These are phyloP conservation scores for Macrolepiota dolichaula DNA, from an alignment of 768 basidiomycete genomes.

Conservation along the genomic window DNA sequence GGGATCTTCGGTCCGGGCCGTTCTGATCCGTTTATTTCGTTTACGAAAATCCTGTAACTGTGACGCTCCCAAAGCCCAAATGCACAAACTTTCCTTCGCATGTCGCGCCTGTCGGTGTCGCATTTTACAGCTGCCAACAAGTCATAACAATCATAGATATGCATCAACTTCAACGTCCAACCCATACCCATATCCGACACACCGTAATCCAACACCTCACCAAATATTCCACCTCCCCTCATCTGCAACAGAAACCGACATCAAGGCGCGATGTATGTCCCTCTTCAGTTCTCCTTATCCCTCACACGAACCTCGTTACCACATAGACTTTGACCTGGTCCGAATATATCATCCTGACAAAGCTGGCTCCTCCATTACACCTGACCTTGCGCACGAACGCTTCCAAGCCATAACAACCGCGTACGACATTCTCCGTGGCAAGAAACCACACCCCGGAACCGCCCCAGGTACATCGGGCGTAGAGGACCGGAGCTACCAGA, in stretches of 20 bases:
- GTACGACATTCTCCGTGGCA: conserved; percentile 61
- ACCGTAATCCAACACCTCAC: conserved; percentile 52
- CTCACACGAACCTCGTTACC: neutral
- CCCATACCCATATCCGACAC: conserved; percentile 48
- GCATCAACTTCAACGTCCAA: neutral
- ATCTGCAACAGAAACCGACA: conserved; percentile 46
- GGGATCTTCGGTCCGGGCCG: neutral
- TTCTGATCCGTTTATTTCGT: conserved; percentile 1
- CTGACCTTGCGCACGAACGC: conserved; percentile 54
- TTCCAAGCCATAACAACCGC: conserved; percentile 70
- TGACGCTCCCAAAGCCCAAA: neutral
- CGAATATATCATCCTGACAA: conserved; percentile 79
- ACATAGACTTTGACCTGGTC: conserved; percentile 74
- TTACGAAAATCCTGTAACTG: neutral
- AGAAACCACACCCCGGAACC: conserved; percentile 22
- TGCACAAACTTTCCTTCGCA: neutral
- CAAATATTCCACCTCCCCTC: conserved; percentile 61
- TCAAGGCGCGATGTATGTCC: conserved; percentile 56
- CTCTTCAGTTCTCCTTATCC: neutral
- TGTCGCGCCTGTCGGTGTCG: neutral
- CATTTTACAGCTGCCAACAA: neutral
- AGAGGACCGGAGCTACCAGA: conserved; percentile 24
- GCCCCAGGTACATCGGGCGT: conserved; percentile 12
- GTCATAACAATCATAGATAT: neutral
- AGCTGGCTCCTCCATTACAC: conserved; percentile 32